These are phyloP conservation scores for Puccinia horiana DNA, from an alignment of 1,284 basidiomycete genomes.

Conservation along the genomic window DNA sequence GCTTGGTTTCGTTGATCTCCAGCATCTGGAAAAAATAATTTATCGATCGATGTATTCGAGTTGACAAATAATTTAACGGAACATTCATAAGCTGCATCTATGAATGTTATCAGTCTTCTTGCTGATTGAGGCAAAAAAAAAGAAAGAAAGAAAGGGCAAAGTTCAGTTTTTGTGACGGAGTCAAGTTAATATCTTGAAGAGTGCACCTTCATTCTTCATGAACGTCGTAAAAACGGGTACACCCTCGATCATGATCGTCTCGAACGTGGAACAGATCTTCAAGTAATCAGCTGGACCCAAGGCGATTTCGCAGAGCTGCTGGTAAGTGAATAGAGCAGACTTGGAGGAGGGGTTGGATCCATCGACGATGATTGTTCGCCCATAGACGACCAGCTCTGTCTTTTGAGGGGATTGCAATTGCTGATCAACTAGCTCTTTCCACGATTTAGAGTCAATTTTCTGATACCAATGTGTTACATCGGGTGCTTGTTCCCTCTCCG, in stretches of 20 bases:
- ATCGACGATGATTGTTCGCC: constrained; percentile 18
- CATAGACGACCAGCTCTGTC: constrained; percentile 39
- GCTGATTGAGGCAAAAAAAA: not conserved
- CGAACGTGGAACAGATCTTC: constrained; percentile 66
- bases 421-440: not conserved
- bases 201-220: constrained; percentile 67
- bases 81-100: constrained; percentile 46
- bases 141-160: not conserved
- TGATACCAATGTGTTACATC: constrained; percentile 3
- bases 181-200: not conserved
- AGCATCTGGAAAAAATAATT: constrained; percentile 35
- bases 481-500: not conserved
- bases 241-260: constrained; percentile 66
- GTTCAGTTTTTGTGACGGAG: not conserved
- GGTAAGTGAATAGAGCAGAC: constrained; percentile 26
- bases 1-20: not conserved
- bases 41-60: constrained; percentile 23
- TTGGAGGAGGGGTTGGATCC: not conserved
- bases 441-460: constrained; percentile 8
- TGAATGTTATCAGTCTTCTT: constrained; percentile 36
- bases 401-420: not conserved
- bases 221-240: constrained; percentile 67
- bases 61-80: constrained; percentile 20
- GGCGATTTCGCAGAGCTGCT: constrained; percentile 53
- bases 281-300: constrained; percentile 73